Percentiles rank a stretch among this genome's conserved stretches.
Evolutionary conservation across 2,329 filamentous ascomycete genomes (phyloP).

Genomic region (Neospermospora avenae): DNA sequence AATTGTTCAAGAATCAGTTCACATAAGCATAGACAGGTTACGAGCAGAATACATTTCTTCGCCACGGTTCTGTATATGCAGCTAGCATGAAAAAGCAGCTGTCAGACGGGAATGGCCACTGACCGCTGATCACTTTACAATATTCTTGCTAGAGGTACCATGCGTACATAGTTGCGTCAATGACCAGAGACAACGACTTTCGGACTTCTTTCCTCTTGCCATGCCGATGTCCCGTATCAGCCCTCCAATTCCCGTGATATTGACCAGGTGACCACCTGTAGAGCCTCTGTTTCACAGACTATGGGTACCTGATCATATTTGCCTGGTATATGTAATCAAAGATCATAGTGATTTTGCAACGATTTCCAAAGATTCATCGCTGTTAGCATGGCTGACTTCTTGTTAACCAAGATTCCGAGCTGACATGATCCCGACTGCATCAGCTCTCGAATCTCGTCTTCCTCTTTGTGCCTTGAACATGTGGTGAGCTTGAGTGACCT

Average conservation of each 20-base stretch:
- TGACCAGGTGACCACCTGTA: neutral
- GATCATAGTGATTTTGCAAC: neutral
- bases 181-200: neutral
- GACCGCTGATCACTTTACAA: constrained; percentile 4
- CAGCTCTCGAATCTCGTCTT: constrained; percentile 36
- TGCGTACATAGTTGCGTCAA: too few relatives aligned
- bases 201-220: neutral
- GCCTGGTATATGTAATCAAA: neutral
- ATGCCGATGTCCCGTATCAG: too few relatives aligned
- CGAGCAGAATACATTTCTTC: neutral
- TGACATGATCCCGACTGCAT: constrained; percentile 8
- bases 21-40: too few relatives aligned
- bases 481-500: constrained; percentile 32
- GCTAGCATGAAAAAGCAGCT: neutral
- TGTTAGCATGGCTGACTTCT: neutral
- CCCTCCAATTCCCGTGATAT: constrained; percentile 2
- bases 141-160: too few relatives aligned
- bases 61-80: neutral
- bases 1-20: too few relatives aligned
- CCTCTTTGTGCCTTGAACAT: constrained; percentile 33
- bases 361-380: neutral
- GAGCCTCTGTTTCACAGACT: neutral
- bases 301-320: neutral
- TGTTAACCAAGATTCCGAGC: neutral
- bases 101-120: neutral